Evolutionary conservation across 1,139 yeast species (phyloP).

Genomic region (Lodderomyces beijingensis): DNA sequence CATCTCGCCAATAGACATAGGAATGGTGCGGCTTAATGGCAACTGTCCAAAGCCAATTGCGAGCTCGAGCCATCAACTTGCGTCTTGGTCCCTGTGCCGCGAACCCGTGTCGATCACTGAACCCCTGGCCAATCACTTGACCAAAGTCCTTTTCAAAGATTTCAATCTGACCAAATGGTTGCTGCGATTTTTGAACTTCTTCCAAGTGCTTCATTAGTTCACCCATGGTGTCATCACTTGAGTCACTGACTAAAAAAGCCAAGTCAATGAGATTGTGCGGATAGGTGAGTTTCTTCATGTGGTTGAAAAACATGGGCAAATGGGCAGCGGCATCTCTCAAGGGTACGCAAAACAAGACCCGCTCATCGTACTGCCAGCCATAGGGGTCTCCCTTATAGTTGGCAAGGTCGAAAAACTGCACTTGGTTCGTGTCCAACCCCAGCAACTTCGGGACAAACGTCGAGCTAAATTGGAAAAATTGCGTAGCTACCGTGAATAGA

Average conservation of each 20-base stretch:
- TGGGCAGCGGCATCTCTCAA: conserved; percentile 61
- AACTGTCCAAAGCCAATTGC: conserved; percentile 51
- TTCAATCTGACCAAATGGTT: conserved; percentile 54
- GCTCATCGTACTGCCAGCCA: conserved; percentile 54
- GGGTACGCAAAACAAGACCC: conserved; percentile 56
- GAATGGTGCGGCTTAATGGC: conserved; percentile 52
- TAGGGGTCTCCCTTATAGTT: conserved; percentile 40
- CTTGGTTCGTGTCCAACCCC: conserved; percentile 20
- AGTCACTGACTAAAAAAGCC: conserved; percentile 56
- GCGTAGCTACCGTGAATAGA: background rate
- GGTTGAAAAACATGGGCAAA: conserved; percentile 58
- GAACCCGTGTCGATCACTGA: conserved; percentile 50
- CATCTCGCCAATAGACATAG: conserved; percentile 54
- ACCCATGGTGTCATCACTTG: conserved; percentile 56
- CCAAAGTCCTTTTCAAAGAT: conserved; percentile 52
- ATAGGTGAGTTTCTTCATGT: conserved; percentile 52
- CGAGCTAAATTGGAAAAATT: background rate
- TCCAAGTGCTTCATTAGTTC: conserved; percentile 38
- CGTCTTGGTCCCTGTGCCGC: conserved; percentile 54
- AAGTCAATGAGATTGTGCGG: conserved; percentile 55
- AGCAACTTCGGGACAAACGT: conserved; percentile 23
- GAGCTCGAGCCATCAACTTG: conserved; percentile 51
- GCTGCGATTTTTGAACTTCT: conserved; percentile 39
- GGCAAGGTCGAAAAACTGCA: conserved; percentile 43
- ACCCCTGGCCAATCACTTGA: conserved; percentile 49